Percentiles rank a stretch among this genome's conserved stretches.
Conservation (phyloP, 2,329 filamentous ascomycete genomes). For the Penicillium digitatum region DNA sequence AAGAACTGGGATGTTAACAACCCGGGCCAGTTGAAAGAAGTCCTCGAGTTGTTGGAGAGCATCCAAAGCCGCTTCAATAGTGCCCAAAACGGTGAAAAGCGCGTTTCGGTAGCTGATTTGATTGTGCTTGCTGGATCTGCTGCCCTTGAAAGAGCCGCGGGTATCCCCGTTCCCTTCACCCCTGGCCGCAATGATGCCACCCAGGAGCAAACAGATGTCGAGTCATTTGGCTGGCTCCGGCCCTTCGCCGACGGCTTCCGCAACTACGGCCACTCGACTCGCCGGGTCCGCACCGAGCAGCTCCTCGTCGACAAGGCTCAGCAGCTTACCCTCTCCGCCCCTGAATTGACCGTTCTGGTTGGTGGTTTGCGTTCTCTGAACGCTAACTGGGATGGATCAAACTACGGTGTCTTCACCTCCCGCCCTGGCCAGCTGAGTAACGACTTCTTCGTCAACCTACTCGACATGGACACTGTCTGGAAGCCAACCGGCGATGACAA, state of each 20-base stretch:
- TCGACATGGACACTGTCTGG: conserved; percentile 65
- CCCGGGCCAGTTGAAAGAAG: conserved; percentile 60
- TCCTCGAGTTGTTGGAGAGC: conserved; percentile 58
- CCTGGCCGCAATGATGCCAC: conserved; percentile 69
- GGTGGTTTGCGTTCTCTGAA: conserved; percentile 68
- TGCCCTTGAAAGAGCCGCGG: conserved; percentile 68
- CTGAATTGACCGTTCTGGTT: conserved; percentile 66
- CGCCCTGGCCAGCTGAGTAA: conserved; percentile 67
- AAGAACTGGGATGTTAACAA: conserved; percentile 72
- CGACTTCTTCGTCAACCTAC: conserved; percentile 77
- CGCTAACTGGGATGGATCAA: conserved; percentile 67
- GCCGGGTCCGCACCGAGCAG: conserved; percentile 62
- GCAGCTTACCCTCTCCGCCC: conserved; percentile 65
- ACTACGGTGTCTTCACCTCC: conserved; percentile 64
- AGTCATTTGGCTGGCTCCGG: conserved; percentile 63
- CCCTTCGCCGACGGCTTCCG: conserved; percentile 72
- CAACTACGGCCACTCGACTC: conserved; percentile 65
- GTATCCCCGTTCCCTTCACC: conserved; percentile 64
- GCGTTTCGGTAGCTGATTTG: conserved; percentile 72
- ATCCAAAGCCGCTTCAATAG: conserved; percentile 66
- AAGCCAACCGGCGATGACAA: conserved; percentile 49
- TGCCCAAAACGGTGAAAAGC: conserved; percentile 54
- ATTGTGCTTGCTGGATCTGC: conserved; percentile 71
- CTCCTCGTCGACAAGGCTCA: conserved; percentile 68
- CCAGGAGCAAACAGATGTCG: conserved; percentile 66